A percentile compares a stretch with the other conserved stretches of the same genome.
Evolutionary conservation across 345 rosid species (phyloP).

Genomic region (Toxicodendron radicans): DNA sequence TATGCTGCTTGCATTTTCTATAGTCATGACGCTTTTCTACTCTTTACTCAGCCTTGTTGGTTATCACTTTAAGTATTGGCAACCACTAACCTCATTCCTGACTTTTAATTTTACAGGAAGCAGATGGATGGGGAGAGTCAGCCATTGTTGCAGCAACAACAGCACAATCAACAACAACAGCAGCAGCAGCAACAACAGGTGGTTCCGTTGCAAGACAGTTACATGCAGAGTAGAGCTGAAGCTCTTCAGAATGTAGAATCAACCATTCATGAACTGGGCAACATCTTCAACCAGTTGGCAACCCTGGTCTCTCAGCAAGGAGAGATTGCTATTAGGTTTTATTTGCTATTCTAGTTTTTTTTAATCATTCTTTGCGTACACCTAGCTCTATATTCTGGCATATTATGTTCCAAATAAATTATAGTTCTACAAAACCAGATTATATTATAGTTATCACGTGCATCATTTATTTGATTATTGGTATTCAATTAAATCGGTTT

Average conservation of each 20-base stretch:
- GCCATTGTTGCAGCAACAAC: slow-evolving; percentile 47
- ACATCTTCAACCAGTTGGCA: slow-evolving; percentile 57
- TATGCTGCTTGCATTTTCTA: slow-evolving; percentile 6
- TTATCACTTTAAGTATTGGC: background rate
- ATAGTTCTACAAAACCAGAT: background rate
- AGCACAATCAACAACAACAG: slow-evolving; percentile 38
- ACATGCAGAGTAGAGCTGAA: slow-evolving; percentile 76
- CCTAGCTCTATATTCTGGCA: background rate
- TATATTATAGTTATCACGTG: background rate
- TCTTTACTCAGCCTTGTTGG: background rate
- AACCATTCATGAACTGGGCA: slow-evolving; percentile 61
- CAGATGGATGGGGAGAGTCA: slow-evolving; percentile 50
- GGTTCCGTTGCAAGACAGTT: slow-evolving; percentile 64
- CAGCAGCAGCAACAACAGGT: slow-evolving; percentile 51
- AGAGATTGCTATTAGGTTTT: slow-evolving; percentile 64
- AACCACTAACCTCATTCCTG: slow-evolving; percentile 2
- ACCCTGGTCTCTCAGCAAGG: slow-evolving; percentile 70
- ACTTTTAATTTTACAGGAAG: slow-evolving; percentile 35
- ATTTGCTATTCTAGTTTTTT: slow-evolving; percentile 1
- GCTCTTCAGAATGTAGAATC: slow-evolving; percentile 70
- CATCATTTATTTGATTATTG: background rate
- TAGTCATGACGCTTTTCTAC: background rate
- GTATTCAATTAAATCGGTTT: background rate
- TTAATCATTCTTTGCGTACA: background rate
- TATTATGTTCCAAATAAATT: background rate